These are phyloP conservation scores for Lipomyces japonicus DNA, from an alignment of 805 yeast species.

Conservation along the genomic window DNA sequence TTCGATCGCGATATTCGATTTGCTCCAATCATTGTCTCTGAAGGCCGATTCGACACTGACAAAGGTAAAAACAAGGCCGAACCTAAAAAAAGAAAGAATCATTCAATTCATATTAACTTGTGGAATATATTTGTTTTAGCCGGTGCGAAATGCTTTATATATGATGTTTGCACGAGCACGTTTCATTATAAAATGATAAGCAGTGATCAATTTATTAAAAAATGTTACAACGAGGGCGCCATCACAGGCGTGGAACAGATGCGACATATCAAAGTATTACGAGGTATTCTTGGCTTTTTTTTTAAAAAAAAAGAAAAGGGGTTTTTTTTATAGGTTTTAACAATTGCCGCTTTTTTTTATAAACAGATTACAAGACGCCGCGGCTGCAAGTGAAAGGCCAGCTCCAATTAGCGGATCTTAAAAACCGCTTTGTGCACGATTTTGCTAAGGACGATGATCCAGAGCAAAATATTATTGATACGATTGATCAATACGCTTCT, in stretches of 20 bases:
- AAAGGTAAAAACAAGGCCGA: constrained; percentile 43
- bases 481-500: too few species aligned
- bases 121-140: constrained; percentile 17
- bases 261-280: constrained; percentile 49
- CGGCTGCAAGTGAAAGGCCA: too few species aligned
- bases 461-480: too few species aligned
- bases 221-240: constrained; percentile 77
- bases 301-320: too few species aligned
- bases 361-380: too few species aligned
- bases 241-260: constrained; percentile 69
- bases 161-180: constrained; percentile 75
- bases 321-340: too few species aligned
- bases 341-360: too few species aligned
- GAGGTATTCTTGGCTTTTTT: constrained; percentile 35
- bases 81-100: background rate
- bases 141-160: constrained; percentile 60
- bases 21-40: constrained; percentile 72
- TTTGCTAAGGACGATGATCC: too few species aligned
- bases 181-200: constrained; percentile 60
- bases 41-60: constrained; percentile 53
- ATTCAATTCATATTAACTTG: background rate
- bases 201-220: constrained; percentile 54
- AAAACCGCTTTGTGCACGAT: too few species aligned
- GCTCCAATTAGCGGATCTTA: too few species aligned
- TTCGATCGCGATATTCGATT: constrained; percentile 77